Evolutionary conservation across 148 eudicot species (phyloP).

Genomic region (Diospyros kaki): DNA sequence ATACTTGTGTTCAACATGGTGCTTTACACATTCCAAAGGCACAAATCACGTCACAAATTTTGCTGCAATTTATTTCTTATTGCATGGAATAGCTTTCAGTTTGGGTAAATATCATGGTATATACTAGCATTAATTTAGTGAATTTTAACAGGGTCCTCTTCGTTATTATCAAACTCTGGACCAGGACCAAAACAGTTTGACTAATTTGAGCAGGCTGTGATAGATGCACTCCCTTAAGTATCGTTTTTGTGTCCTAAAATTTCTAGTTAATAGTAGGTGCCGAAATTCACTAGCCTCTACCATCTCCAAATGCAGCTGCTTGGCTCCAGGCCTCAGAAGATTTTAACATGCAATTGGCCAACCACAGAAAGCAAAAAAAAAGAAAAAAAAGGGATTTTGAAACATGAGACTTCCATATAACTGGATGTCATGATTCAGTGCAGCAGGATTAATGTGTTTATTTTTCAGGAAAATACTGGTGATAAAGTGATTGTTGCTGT

Average conservation of each 20-base stretch:
- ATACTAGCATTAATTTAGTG: too few species aligned
- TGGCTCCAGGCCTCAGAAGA: background rate
- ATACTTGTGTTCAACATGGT: background rate
- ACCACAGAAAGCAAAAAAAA: too few species aligned
- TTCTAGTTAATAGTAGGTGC: background rate
- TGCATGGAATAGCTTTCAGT: background rate
- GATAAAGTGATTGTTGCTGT: conserved; percentile 88
- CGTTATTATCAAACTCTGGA: background rate
- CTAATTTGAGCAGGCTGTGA: background rate
- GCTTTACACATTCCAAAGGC: background rate
- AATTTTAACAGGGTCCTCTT: background rate
- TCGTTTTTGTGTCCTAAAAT: background rate
- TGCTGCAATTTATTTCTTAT: too few species aligned
- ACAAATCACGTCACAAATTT: too few species aligned
- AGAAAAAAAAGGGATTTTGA: background rate
- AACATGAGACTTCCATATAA: background rate
- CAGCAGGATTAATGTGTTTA: background rate
- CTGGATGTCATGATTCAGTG: background rate
- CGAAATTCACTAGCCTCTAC: background rate
- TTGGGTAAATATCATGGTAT: background rate
- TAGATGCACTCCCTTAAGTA: background rate
- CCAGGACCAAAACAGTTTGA: background rate
- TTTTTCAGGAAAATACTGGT: conserved; percentile 39
- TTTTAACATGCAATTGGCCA: background rate
- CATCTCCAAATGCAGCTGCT: background rate